These are phyloP conservation scores for Uronychia setigera DNA, from an alignment of 73 alveolate genomes.

Conservation along the genomic window DNA sequence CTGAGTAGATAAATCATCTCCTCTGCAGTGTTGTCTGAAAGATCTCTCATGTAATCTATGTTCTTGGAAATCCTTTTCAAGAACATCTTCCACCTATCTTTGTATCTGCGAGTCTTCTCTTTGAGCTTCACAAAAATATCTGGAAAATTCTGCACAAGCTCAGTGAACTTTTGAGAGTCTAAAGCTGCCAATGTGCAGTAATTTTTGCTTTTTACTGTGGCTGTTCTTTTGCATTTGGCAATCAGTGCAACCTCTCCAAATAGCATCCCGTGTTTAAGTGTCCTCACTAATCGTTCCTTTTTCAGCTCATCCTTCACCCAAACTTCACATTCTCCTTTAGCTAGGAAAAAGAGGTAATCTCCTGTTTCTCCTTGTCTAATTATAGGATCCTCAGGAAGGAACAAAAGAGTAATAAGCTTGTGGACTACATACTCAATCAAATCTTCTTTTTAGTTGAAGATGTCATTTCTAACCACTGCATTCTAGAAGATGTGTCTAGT, in stretches of 20 bases:
- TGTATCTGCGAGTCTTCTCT: slow-evolving; percentile 3
- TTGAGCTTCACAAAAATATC: slow-evolving; percentile 19
- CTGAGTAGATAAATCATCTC: slow-evolving; percentile 27
- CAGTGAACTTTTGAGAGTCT: slow-evolving; percentile 67
- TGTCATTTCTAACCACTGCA: slow-evolving; percentile 30
- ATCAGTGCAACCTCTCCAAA: slow-evolving; percentile 97
- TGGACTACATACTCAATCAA: slow-evolving; percentile 39
- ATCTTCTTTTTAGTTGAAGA: slow-evolving; percentile 30
- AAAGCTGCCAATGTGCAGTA: slow-evolving; percentile 87
- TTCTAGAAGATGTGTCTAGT: slow-evolving; percentile 42
- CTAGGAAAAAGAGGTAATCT: slow-evolving; percentile 45
- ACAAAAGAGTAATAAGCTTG: slow-evolving; percentile 20
- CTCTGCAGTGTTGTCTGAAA: slow-evolving; percentile 14
- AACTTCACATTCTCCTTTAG: slow-evolving; percentile 69
- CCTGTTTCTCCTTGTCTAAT: slow-evolving; percentile 55
- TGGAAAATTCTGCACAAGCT: slow-evolving; percentile 63
- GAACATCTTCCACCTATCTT: slow-evolving; percentile 37
- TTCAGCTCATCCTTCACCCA: slow-evolving; percentile 39
- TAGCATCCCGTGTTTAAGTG: slow-evolving; percentile 81
- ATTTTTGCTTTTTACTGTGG: slow-evolving; percentile 86
- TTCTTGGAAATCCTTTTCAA: not conserved
- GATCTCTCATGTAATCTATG: not conserved
- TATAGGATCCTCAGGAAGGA: slow-evolving; percentile 63
- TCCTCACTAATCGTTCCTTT: slow-evolving; percentile 63
- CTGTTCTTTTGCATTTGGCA: slow-evolving; percentile 88